A percentile compares a stretch with the other conserved stretches of the same genome.
Evolutionary conservation across 1,284 basidiomycete species (phyloP).

Genomic region (Melampsora medusae): DNA sequence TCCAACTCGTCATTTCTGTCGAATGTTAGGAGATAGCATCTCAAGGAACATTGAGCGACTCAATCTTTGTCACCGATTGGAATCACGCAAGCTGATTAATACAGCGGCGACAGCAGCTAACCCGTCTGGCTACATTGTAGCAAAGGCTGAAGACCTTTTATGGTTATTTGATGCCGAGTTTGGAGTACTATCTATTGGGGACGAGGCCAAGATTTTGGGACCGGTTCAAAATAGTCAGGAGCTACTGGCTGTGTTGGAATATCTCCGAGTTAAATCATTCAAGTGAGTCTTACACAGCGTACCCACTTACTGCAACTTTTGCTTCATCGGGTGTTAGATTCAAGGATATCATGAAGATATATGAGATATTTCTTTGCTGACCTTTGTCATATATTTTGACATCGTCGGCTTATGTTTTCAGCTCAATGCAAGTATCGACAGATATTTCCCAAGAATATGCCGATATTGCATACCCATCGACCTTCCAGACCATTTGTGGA

Average conservation of each 20-base stretch:
- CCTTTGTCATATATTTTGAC: constrained; percentile 54
- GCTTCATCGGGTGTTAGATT: constrained; percentile 21
- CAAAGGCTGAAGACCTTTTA: constrained; percentile 78
- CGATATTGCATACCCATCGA: constrained; percentile 68
- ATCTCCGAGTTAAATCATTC: constrained; percentile 74
- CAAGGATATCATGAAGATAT: neutral
- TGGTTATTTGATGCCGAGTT: constrained; percentile 80
- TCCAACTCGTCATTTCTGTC: constrained; percentile 54
- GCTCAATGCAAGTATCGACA: constrained; percentile 67
- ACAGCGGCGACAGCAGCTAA: constrained; percentile 71
- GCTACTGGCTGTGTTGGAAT: constrained; percentile 77
- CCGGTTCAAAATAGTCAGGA: constrained; percentile 78
- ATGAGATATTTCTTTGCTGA: neutral
- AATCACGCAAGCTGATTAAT: constrained; percentile 77
- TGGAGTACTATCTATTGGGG: constrained; percentile 78
- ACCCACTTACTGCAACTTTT: constrained; percentile 1
- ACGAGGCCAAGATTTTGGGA: constrained; percentile 80
- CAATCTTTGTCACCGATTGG: constrained; percentile 73
- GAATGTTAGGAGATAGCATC: constrained; percentile 76
- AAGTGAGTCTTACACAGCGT: constrained; percentile 58
- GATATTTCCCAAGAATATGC: constrained; percentile 71
- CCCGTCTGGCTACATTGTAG: constrained; percentile 79
- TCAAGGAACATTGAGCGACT: constrained; percentile 79
- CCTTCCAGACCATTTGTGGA: constrained; percentile 73
- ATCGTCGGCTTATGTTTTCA: constrained; percentile 44